phyloP scores from a whole-genome alignment of 768 basidiomycete genomes.

The Psilocybe sp. region DNA sequence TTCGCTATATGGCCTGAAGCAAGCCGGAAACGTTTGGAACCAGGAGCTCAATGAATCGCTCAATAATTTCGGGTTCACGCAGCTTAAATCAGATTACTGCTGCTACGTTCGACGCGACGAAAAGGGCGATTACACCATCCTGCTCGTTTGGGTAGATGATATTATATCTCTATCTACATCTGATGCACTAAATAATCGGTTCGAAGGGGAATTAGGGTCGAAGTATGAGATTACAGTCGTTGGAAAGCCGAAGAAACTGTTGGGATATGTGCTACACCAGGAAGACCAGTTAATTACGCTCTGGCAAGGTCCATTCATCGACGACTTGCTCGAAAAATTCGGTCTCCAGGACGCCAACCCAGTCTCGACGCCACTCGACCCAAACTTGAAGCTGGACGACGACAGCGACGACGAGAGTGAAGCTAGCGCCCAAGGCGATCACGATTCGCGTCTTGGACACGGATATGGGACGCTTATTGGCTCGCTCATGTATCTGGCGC shows the following conservation, averaged over 20 bases:
- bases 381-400: conserved; percentile 20
- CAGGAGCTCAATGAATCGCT: conserved; percentile 1
- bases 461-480: conserved; percentile 6
- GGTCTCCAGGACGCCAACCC: conserved; percentile 20
- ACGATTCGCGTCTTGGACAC: not conserved
- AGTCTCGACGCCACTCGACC: conserved; percentile 21
- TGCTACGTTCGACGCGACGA: conserved; percentile 8
- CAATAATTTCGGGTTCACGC: conserved; percentile 4
- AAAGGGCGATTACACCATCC: not conserved
- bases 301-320: conserved; percentile 25
- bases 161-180: conserved; percentile 1
- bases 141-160: conserved; percentile 12
- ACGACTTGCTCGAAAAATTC: conserved; percentile 21
- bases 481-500: conserved; percentile 30
- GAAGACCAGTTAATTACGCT: conserved; percentile 18
- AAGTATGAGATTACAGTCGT: conserved; percentile 12
- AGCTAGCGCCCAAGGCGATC: conserved; percentile 3
- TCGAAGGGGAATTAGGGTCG: not conserved
- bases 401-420: not conserved
- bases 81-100: conserved; percentile 10
- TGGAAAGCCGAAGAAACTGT: conserved; percentile 7
- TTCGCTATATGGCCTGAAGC: conserved; percentile 36
- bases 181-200: not conserved
- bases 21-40: conserved; percentile 24
- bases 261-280: conserved; percentile 13